Percentiles rank a stretch among this genome's conserved stretches.
Conservation (phyloP, 805 yeast species). For the Hanseniaspora lindneri region DNA sequence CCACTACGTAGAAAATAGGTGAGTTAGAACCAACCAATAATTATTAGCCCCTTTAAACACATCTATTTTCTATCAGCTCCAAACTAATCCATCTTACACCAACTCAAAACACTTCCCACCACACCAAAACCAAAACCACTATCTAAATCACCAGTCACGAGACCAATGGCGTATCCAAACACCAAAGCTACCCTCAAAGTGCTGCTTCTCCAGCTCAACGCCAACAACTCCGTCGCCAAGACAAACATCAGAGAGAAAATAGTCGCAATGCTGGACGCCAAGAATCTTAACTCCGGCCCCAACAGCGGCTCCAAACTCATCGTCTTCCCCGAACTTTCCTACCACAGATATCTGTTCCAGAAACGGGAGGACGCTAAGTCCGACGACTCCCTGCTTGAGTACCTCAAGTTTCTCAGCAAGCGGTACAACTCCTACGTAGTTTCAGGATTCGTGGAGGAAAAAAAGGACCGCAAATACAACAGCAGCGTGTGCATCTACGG, state of each 20-base stretch:
- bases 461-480: constrained; percentile 2
- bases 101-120: too few species aligned
- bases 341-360: constrained; percentile 7
- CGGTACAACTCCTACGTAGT: constrained; percentile 11
- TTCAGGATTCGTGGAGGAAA: constrained; percentile 9
- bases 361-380: not conserved
- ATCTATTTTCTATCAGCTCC: too few species aligned
- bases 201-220: constrained; percentile 6
- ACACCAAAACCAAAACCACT: too few species aligned
- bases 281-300: not conserved
- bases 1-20: too few species aligned
- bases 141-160: too few species aligned
- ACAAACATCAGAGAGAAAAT: constrained; percentile 8
- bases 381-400: not conserved
- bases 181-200: not conserved
- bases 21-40: too few species aligned
- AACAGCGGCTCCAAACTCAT: not conserved
- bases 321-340: constrained; percentile 8
- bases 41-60: too few species aligned
- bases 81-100: too few species aligned
- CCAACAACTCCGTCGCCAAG: not conserved
- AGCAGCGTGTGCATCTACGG: constrained; percentile 8
- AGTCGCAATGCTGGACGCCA: not conserved
- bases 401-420: constrained; percentile 2
- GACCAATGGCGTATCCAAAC: not conserved